These are phyloP conservation scores for Phytophthora palmivora DNA, from an alignment of 352 stramenopile species.

Conservation along the genomic window DNA sequence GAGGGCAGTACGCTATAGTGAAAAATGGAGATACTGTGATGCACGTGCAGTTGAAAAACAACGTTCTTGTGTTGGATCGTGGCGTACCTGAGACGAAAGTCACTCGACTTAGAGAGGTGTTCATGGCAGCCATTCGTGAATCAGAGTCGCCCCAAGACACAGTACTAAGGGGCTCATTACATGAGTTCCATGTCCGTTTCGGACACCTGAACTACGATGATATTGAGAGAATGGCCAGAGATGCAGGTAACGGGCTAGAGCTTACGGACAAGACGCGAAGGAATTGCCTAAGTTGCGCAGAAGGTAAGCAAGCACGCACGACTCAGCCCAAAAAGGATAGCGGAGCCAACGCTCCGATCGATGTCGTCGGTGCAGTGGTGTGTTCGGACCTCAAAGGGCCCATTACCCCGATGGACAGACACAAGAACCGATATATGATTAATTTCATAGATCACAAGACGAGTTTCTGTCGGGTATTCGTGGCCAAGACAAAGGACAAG, in stretches of 20 bases:
- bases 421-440: constrained; percentile 22
- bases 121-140: not conserved
- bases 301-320: not conserved
- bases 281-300: not conserved
- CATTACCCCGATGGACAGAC: constrained; percentile 5
- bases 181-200: not conserved
- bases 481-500: constrained; percentile 13
- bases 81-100: not conserved
- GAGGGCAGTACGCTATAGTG: not conserved
- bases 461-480: constrained; percentile 23
- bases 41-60: not conserved
- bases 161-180: not conserved
- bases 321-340: not conserved
- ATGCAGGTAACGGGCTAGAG: not conserved
- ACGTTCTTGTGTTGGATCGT: not conserved
- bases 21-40: not conserved
- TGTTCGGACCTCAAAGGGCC: constrained; percentile 1
- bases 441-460: constrained; percentile 26
- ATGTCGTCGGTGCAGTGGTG: not conserved
- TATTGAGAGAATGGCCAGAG: not conserved
- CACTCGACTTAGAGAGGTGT: not conserved
- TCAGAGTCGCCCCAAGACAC: not conserved
- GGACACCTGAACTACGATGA: constrained; percentile 1
- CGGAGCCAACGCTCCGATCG: not conserved
- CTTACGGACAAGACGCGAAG: not conserved